These are phyloP conservation scores for Cutaneotrichosporon sp. DNA, from an alignment of 1,284 basidiomycete genomes.

Conservation along the genomic window DNA sequence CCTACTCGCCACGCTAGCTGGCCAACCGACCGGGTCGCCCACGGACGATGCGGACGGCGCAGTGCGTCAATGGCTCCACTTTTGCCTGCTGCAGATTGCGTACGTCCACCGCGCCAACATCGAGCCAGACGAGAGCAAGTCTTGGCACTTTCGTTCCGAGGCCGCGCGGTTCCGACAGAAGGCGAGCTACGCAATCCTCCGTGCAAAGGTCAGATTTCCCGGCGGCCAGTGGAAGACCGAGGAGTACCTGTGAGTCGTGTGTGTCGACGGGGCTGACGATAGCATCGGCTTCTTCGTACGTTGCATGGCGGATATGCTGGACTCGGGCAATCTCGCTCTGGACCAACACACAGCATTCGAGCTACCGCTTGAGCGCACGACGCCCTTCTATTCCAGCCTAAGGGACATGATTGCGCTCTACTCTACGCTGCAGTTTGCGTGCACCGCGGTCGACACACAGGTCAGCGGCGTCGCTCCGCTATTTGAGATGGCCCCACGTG, in stretches of 20 bases:
- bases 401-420: conserved; percentile 29
- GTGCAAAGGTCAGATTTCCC: conserved; percentile 22
- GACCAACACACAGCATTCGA: conserved; percentile 22
- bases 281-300: conserved; percentile 29
- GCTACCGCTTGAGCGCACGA: conserved; percentile 10
- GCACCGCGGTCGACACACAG: conserved; percentile 14
- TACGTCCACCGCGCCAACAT: conserved; percentile 29
- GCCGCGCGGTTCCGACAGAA: conserved; percentile 14
- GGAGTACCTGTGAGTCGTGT: conserved; percentile 21
- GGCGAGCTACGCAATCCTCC: conserved; percentile 24
- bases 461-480: conserved; percentile 4
- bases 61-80: conserved; percentile 22
- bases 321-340: conserved; percentile 17
- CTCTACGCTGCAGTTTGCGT: conserved; percentile 19
- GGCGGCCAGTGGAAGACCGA: conserved; percentile 26
- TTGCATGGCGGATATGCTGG: conserved; percentile 32
- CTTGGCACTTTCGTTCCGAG: conserved; percentile 18
- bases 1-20: conserved; percentile 15
- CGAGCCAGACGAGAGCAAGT: conserved; percentile 18
- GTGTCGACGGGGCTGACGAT: background rate
- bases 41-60: conserved; percentile 11
- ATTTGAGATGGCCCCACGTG: conserved; percentile 13
- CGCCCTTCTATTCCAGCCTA: conserved; percentile 20
- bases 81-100: conserved; percentile 24
- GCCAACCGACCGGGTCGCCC: background rate